These are phyloP conservation scores for Arthrinium phaeospermum DNA, from an alignment of 2,329 filamentous ascomycete genomes.

Conservation along the genomic window DNA sequence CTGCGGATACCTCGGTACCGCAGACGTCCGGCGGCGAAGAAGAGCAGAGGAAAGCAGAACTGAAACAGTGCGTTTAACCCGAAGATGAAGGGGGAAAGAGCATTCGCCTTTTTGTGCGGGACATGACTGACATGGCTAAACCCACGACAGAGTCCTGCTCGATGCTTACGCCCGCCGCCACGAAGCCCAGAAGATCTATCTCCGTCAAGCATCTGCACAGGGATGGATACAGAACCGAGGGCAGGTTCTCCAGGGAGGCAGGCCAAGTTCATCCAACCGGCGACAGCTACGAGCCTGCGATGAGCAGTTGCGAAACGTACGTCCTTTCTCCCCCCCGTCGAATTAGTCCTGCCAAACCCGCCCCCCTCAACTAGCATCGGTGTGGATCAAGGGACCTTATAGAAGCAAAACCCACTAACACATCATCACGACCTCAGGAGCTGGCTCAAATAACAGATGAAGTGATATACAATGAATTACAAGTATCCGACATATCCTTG, in stretches of 20 bases:
- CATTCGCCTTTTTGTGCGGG: not conserved
- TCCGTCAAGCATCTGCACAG: conserved; percentile 65
- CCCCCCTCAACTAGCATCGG: not conserved
- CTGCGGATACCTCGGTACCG: conserved; percentile 66
- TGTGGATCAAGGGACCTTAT: not conserved
- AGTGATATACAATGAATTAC: conserved; percentile 60
- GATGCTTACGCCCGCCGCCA: conserved; percentile 67
- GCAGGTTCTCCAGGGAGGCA: conserved; percentile 56
- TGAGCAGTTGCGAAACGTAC: conserved; percentile 61
- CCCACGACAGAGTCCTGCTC: conserved; percentile 54
- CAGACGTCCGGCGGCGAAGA: conserved; percentile 57
- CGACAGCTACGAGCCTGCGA: conserved; percentile 60
- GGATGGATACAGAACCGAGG: conserved; percentile 63
- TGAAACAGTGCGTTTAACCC: conserved; percentile 60
- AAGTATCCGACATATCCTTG: conserved; percentile 56
- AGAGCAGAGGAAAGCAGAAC: conserved; percentile 66
- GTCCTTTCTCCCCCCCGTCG: conserved; percentile 30
- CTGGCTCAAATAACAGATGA: conserved; percentile 65
- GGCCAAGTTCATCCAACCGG: conserved; percentile 53
- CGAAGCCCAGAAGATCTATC: conserved; percentile 68
- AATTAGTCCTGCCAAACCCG: not conserved
- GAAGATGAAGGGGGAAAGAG: not conserved
- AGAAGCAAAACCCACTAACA: not conserved
- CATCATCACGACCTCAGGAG: conserved; percentile 49
- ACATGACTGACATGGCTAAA: not conserved